Conservation (phyloP, 306 rosid genomes). For the Acacia crassicarpa region DNA sequence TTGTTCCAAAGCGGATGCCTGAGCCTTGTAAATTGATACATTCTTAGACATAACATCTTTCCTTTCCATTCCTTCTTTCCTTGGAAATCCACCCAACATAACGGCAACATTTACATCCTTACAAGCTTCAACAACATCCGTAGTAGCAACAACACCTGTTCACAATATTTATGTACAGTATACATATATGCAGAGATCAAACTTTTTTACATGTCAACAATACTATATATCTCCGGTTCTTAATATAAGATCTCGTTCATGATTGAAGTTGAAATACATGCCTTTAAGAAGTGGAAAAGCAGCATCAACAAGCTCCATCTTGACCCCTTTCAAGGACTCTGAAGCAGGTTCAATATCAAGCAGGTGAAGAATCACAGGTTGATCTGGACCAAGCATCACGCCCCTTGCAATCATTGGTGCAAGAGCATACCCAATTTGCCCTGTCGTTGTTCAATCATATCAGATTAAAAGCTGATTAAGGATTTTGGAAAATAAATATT, state of each 20-base stretch:
- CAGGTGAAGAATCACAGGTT: constrained; percentile 74
- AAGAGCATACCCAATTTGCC: constrained; percentile 84
- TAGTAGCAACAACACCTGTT: constrained; percentile 70
- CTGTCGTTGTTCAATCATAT: constrained; percentile 35
- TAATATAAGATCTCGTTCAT: too few relatives aligned
- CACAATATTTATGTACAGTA: background rate
- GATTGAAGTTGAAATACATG: background rate
- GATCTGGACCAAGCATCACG: constrained; percentile 65
- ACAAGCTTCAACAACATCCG: constrained; percentile 70
- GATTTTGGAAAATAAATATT: background rate
- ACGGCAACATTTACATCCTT: constrained; percentile 62
- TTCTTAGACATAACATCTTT: constrained; percentile 74
- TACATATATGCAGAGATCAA: background rate
- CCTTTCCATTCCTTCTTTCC: constrained; percentile 90
- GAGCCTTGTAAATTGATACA: constrained; percentile 75
- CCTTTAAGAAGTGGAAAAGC: constrained; percentile 66
- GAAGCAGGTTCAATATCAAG: constrained; percentile 67
- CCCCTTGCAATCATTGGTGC: constrained; percentile 85
- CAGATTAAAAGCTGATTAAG: background rate
- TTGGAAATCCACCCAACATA: constrained; percentile 73
- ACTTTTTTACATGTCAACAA: too few relatives aligned
- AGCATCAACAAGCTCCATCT: constrained; percentile 70
- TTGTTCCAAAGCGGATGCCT: constrained; percentile 71
- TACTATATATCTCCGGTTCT: too few relatives aligned
- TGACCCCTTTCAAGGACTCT: constrained; percentile 64